phyloP scores from a whole-genome alignment of 1,284 basidiomycete species.

The Naganishia albida region DNA sequence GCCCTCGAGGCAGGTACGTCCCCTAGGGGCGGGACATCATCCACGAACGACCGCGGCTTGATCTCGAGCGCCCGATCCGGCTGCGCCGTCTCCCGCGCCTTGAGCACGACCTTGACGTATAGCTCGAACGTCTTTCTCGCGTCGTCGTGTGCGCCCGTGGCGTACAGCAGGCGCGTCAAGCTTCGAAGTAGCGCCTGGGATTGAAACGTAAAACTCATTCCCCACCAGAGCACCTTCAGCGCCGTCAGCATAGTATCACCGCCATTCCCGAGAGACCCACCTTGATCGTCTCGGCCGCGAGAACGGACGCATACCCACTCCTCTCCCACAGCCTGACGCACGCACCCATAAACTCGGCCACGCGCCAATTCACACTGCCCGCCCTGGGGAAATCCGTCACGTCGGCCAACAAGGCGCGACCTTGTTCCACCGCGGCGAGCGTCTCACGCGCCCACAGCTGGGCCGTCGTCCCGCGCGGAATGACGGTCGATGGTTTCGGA shows the following conservation, averaged over 20 bases:
- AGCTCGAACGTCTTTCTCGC: slow-evolving; percentile 74
- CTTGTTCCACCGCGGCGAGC: slow-evolving; percentile 66
- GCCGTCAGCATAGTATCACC: neutral
- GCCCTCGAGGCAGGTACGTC: slow-evolving; percentile 33
- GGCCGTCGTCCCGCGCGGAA: slow-evolving; percentile 22
- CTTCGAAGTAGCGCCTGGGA: slow-evolving; percentile 79
- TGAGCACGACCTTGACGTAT: slow-evolving; percentile 81
- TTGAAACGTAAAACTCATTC: slow-evolving; percentile 86
- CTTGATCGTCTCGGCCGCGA: slow-evolving; percentile 53
- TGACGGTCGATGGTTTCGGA: slow-evolving; percentile 23
- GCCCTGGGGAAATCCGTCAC: slow-evolving; percentile 80
- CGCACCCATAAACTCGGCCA: slow-evolving; percentile 80
- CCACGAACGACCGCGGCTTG: slow-evolving; percentile 39
- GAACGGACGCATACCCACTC: slow-evolving; percentile 57
- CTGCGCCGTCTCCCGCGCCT: slow-evolving; percentile 66
- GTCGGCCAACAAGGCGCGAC: slow-evolving; percentile 65
- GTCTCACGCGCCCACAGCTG: slow-evolving; percentile 66
- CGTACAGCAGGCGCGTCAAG: slow-evolving; percentile 70
- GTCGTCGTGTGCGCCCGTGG: slow-evolving; percentile 62
- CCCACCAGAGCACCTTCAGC: slow-evolving; percentile 79
- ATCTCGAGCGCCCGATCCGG: slow-evolving; percentile 53
- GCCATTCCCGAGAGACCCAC: slow-evolving; percentile 46
- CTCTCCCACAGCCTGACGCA: slow-evolving; percentile 80
- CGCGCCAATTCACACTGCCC: slow-evolving; percentile 73
- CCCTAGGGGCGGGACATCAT: slow-evolving; percentile 39